Conservation (phyloP, 176 grass and related monocot genomes). For the Oryza rufipogon region DNA sequence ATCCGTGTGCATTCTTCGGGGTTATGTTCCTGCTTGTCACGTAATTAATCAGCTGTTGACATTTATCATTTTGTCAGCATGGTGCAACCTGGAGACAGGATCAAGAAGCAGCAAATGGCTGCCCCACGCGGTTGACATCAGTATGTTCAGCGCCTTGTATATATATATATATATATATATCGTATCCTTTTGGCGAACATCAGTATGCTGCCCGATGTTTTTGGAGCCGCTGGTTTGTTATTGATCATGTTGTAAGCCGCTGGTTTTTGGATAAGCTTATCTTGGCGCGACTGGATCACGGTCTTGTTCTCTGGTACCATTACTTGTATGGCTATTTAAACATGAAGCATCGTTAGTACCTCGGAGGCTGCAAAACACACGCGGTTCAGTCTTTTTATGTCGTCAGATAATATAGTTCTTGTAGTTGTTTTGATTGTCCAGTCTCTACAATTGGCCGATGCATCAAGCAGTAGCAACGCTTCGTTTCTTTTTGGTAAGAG, state of each 20-base stretch:
- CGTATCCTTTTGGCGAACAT: not conserved
- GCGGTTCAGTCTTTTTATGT: not conserved
- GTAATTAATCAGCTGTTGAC: not conserved
- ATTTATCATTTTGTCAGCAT: constrained; percentile 55
- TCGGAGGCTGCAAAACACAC: not conserved
- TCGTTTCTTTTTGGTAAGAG: too few species aligned
- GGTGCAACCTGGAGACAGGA: constrained; percentile 77
- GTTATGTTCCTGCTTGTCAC: not conserved
- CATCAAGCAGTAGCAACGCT: too few species aligned
- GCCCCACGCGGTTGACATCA: constrained; percentile 66
- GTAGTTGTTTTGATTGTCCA: not conserved
- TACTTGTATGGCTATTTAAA: not conserved
- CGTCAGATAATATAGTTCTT: not conserved
- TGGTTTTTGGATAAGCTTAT: constrained; percentile 11
- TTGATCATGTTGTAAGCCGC: constrained; percentile 14
- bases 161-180: not conserved
- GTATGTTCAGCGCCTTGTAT: not conserved
- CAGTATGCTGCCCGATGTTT: not conserved
- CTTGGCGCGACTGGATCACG: not conserved
- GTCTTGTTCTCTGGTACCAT: not conserved
- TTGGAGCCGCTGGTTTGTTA: constrained; percentile 3
- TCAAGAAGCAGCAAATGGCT: constrained; percentile 96
- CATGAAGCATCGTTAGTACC: not conserved
- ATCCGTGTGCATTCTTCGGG: not conserved
- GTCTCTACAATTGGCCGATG: too few species aligned